Conservation (phyloP, 2,329 filamentous ascomycete genomes). For the Epichloe coenophiala region DNA sequence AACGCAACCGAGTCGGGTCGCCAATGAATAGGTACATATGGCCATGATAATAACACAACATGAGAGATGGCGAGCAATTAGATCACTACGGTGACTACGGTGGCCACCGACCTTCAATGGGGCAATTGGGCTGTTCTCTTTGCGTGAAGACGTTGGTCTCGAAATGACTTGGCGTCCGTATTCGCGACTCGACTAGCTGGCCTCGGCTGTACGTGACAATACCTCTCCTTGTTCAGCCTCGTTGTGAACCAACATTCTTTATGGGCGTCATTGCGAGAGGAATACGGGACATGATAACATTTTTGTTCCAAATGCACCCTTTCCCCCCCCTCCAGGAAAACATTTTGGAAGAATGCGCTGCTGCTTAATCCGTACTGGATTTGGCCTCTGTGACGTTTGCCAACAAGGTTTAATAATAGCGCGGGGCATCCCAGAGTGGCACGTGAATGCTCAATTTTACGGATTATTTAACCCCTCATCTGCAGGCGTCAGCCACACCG, state of each 20-base stretch:
- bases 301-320: too few species aligned
- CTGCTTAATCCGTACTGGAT: too few species aligned
- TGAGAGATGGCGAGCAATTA: background rate
- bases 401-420: background rate
- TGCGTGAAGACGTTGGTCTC: background rate
- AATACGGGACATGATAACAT: too few species aligned
- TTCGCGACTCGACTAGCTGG: background rate
- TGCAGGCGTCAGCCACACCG: background rate
- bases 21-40: background rate
- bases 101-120: background rate
- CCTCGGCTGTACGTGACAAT: too few species aligned
- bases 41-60: background rate
- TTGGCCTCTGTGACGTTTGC: background rate
- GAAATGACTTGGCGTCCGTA: background rate
- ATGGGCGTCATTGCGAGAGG: too few species aligned
- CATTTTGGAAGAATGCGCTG: too few species aligned
- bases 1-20: background rate
- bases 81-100: background rate
- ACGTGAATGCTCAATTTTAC: background rate
- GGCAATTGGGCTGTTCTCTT: background rate
- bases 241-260: too few species aligned
- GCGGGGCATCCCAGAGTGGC: background rate
- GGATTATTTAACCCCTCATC: background rate
- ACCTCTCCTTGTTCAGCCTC: too few species aligned
- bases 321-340: too few species aligned